phyloP scores from a whole-genome alignment of 768 basidiomycete species.

The Coprinopsis strossmayeri region DNA sequence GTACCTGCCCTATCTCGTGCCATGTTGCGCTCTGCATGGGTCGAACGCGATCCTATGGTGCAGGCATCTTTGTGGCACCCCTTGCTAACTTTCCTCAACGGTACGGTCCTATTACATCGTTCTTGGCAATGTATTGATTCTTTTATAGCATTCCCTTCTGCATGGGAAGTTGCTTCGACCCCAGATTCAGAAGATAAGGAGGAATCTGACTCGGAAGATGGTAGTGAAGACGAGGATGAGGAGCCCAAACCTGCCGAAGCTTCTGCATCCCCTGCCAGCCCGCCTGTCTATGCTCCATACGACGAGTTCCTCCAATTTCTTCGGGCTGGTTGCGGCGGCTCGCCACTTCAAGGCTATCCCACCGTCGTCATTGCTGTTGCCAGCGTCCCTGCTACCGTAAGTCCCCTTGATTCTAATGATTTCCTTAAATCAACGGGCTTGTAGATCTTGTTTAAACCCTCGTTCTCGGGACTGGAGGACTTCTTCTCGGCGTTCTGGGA shows the following conservation, averaged over 20 bases:
- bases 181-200: constrained; percentile 21
- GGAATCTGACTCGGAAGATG: constrained; percentile 20
- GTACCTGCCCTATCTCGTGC: constrained; percentile 47
- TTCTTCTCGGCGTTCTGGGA: constrained; percentile 81
- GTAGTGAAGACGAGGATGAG: constrained; percentile 26
- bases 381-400: constrained; percentile 65
- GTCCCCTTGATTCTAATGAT: constrained; percentile 16
- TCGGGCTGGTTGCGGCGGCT: constrained; percentile 69
- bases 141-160: constrained; percentile 49
- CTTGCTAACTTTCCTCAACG: constrained; percentile 62
- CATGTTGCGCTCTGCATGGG: constrained; percentile 58
- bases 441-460: constrained; percentile 24
- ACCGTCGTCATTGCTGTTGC: constrained; percentile 74
- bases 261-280: too few species aligned
- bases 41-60: constrained; percentile 67
- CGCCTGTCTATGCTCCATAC: constrained; percentile 41
- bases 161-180: constrained; percentile 49
- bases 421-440: neutral
- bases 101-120: constrained; percentile 29
- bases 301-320: constrained; percentile 76
- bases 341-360: constrained; percentile 77
- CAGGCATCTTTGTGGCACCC: constrained; percentile 66
- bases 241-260: constrained; percentile 8
- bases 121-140: neutral
- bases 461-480: constrained; percentile 29